phyloP scores from a whole-genome alignment of 2,329 filamentous ascomycete species.

The Thelonectria rubi region DNA sequence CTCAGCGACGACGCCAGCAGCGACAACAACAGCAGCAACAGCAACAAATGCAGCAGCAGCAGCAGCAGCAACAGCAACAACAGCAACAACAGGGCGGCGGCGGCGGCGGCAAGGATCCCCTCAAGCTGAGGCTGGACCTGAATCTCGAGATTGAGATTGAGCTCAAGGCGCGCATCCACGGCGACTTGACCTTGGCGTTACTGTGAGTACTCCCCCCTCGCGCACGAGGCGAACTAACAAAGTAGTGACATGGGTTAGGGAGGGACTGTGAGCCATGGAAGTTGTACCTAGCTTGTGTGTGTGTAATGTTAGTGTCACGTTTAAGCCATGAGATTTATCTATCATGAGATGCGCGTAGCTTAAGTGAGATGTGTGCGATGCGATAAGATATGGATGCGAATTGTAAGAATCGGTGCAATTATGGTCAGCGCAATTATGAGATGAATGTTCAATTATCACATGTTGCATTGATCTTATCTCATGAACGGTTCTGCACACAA shows the following conservation, averaged over 20 bases:
- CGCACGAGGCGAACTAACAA: conserved; percentile 29
- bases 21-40: conserved; percentile 35
- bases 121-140: conserved; percentile 78
- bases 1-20: background rate
- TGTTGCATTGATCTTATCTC: background rate
- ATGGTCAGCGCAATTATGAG: too few relatives aligned
- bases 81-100: conserved; percentile 28
- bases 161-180: conserved; percentile 85
- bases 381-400: too few relatives aligned
- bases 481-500: background rate
- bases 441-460: too few relatives aligned
- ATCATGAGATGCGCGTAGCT: too few relatives aligned
- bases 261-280: conserved; percentile 17
- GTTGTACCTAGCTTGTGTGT: background rate
- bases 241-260: conserved; percentile 43
- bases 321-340: too few relatives aligned
- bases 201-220: conserved; percentile 54
- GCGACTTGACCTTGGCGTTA: conserved; percentile 81
- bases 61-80: conserved; percentile 34
- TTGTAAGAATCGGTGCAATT: too few relatives aligned
- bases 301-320: too few relatives aligned
- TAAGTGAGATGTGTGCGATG: background rate
- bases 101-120: conserved; percentile 41
- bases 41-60: conserved; percentile 31
- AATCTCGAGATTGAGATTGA: conserved; percentile 88